These are phyloP conservation scores for Allodekkera sacchari DNA, from an alignment of 805 yeast genomes.

Conservation along the genomic window DNA sequence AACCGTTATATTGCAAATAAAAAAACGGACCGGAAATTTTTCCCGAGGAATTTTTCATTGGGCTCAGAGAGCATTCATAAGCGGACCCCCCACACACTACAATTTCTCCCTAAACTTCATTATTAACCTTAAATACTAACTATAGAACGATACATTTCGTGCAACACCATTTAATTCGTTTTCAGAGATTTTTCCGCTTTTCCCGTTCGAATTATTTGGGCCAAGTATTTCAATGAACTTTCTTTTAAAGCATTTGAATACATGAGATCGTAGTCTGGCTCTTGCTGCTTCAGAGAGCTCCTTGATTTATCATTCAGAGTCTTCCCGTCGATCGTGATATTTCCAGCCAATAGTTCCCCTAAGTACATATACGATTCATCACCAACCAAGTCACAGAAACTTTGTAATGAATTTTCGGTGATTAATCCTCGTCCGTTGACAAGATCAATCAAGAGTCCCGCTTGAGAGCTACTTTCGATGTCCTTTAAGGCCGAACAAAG, in stretches of 20 bases:
- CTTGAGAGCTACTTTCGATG: slow-evolving; percentile 12
- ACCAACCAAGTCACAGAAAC: slow-evolving; percentile 8
- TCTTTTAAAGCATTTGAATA: slow-evolving; percentile 18
- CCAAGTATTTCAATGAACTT: slow-evolving; percentile 30
- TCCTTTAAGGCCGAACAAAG: slow-evolving; percentile 21
- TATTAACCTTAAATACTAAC: too few species aligned
- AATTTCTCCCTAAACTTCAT: too few species aligned
- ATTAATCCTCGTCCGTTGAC: slow-evolving; percentile 6
- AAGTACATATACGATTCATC: slow-evolving; percentile 39
- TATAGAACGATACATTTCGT: too few species aligned
- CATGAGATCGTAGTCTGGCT: slow-evolving; percentile 14
- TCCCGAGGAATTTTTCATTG: too few species aligned
- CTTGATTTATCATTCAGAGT: slow-evolving; percentile 1
- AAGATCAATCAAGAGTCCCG: slow-evolving; percentile 11
- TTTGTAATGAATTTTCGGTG: neutral
- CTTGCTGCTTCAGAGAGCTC: neutral
- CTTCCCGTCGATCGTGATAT: slow-evolving; percentile 5
- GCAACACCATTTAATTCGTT: too few species aligned
- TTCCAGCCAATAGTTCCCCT: slow-evolving; percentile 27
- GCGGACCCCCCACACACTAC: too few species aligned
- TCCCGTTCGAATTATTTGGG: slow-evolving; percentile 20
- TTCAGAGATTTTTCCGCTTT: too few species aligned
- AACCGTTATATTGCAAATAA: neutral
- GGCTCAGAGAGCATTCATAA: too few species aligned
- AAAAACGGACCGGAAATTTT: too few species aligned